A percentile compares a stretch with the other conserved stretches of the same genome.
Conservation (phyloP, 768 basidiomycete species). For the Tylopilus intermedius region DNA sequence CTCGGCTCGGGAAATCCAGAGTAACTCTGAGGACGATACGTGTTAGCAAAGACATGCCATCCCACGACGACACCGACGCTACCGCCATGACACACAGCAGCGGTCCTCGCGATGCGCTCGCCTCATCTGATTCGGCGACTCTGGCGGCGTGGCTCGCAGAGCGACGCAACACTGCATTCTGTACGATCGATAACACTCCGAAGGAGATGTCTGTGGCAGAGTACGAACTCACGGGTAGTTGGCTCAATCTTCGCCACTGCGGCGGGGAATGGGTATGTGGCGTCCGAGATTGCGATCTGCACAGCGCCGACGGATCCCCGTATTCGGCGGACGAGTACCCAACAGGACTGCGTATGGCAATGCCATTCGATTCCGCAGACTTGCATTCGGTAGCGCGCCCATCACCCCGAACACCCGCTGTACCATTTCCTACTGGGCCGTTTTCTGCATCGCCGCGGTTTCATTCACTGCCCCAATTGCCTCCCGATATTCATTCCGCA, state of each 20-base stretch:
- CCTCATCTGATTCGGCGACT: conserved; percentile 30
- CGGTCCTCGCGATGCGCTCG: conserved; percentile 20
- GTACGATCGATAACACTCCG: conserved; percentile 23
- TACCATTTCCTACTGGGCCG: conserved; percentile 12
- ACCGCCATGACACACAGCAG: conserved; percentile 10
- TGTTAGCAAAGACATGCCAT: conserved; percentile 8
- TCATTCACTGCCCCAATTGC: conserved; percentile 24
- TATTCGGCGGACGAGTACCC: conserved; percentile 21
- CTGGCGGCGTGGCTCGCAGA: conserved; percentile 37
- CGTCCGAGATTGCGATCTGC: conserved; percentile 27
- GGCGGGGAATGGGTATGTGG: conserved; percentile 28
- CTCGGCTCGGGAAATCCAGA: conserved; percentile 14
- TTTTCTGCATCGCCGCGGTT: conserved; percentile 17
- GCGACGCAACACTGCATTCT: conserved; percentile 30
- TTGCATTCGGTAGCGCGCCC: conserved; percentile 3
- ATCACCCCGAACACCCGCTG: conserved; percentile 4
- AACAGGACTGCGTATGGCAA: conserved; percentile 19
- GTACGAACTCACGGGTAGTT: conserved; percentile 47
- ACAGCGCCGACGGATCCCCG: conserved; percentile 31
- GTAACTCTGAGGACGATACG: conserved; percentile 12
- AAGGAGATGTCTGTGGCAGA: conserved; percentile 41
- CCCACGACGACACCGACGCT: conserved; percentile 5
- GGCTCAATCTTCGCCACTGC: conserved; percentile 32
- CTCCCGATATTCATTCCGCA: conserved; percentile 12
- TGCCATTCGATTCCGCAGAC: conserved; percentile 25